phyloP scores from a whole-genome alignment of 2,329 filamentous ascomycete species.

The Colletotrichum limetticola region DNA sequence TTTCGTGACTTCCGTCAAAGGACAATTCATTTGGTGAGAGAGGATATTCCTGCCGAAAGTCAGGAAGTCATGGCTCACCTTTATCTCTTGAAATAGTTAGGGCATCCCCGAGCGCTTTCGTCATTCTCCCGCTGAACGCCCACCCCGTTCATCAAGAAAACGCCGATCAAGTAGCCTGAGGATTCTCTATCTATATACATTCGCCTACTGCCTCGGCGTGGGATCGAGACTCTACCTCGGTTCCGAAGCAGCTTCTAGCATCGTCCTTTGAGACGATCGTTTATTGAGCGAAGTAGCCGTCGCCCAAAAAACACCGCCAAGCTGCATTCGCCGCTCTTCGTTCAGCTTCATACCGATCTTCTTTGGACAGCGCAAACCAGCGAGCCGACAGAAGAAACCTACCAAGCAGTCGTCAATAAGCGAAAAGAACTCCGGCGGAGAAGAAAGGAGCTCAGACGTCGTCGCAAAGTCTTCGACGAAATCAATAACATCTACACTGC shows the following conservation, averaged over 20 bases:
- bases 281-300: background rate
- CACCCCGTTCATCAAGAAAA: slow-evolving; percentile 17
- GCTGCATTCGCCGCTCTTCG: slow-evolving; percentile 78
- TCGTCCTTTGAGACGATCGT: slow-evolving; percentile 22
- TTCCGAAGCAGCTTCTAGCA: background rate
- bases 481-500: slow-evolving; percentile 55
- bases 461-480: slow-evolving; percentile 52
- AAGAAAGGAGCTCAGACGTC: slow-evolving; percentile 47
- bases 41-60: slow-evolving; percentile 32
- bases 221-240: slow-evolving; percentile 12
- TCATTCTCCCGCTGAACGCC: slow-evolving; percentile 18
- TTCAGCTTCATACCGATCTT: slow-evolving; percentile 62
- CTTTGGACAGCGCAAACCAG: slow-evolving; percentile 47
- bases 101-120: slow-evolving; percentile 13
- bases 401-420: slow-evolving; percentile 45
- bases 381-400: slow-evolving; percentile 34
- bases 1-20: background rate
- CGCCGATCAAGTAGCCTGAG: slow-evolving; percentile 8
- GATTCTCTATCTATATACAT: background rate
- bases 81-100: slow-evolving; percentile 22
- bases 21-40: slow-evolving; percentile 32
- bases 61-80: slow-evolving; percentile 32
- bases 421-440: slow-evolving; percentile 45
- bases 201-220: background rate
- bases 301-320: slow-evolving; percentile 58